phyloP scores from a whole-genome alignment of 2,329 filamentous ascomycete species.

The Pseudopithomyces maydicus region DNA sequence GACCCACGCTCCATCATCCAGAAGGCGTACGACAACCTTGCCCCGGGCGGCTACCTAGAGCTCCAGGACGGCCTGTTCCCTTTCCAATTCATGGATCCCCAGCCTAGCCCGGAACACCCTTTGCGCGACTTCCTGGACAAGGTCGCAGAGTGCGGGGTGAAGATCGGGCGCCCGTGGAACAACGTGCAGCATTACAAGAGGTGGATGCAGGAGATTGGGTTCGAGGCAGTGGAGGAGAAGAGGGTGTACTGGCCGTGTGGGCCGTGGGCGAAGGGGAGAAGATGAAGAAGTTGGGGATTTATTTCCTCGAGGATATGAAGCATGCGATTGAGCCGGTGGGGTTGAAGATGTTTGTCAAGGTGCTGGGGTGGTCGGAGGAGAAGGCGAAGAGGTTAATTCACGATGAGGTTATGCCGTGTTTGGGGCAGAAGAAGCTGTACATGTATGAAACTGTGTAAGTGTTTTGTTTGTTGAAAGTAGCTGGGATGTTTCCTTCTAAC shows the following conservation, averaged over 20 bases:
- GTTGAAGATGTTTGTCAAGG: constrained; percentile 22
- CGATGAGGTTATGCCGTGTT: constrained; percentile 11
- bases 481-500: constrained; percentile 6
- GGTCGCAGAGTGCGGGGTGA: constrained; percentile 27
- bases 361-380: constrained; percentile 25
- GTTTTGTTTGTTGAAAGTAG: background rate
- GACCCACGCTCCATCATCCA: constrained; percentile 57
- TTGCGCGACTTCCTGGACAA: constrained; percentile 13
- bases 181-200: constrained; percentile 44
- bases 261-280: constrained; percentile 51
- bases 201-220: constrained; percentile 50
- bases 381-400: constrained; percentile 13
- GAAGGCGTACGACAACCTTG: constrained; percentile 44
- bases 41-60: constrained; percentile 57
- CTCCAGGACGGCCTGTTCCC: constrained; percentile 48
- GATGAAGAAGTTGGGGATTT: constrained; percentile 52
- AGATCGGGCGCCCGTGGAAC: constrained; percentile 47
- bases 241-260: constrained; percentile 45
- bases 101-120: constrained; percentile 14
- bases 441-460: constrained; percentile 23
- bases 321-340: constrained; percentile 27
- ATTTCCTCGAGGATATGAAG: constrained; percentile 28
- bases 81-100: constrained; percentile 22
- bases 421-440: constrained; percentile 19
- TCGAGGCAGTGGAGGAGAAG: constrained; percentile 49